phyloP scores from a whole-genome alignment of 2,329 filamentous ascomycete species.

The Phoma herbarum region DNA sequence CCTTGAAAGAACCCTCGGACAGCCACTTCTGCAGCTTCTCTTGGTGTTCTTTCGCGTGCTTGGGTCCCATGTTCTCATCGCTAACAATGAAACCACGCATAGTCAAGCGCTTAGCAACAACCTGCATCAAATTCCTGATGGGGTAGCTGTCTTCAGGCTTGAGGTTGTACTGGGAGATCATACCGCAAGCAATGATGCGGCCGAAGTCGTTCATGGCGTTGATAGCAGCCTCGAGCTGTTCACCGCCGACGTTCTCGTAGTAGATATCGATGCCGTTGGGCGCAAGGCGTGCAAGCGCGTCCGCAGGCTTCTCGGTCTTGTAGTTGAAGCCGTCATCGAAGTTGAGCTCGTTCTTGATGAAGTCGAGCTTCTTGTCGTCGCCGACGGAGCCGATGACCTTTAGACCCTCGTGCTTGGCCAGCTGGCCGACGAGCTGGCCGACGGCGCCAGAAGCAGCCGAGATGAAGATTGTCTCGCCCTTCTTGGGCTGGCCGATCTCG shows the following conservation, averaged over 20 bases:
- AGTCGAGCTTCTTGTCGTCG: conserved; percentile 80
- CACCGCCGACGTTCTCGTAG: conserved; percentile 82
- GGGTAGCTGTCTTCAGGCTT: conserved; percentile 66
- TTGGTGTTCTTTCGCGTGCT: conserved; percentile 75
- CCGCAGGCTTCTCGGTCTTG: conserved; percentile 77
- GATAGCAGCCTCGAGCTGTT: conserved; percentile 75
- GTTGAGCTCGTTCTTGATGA: conserved; percentile 72
- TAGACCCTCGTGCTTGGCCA: conserved; percentile 82
- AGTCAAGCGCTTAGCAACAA: conserved; percentile 74
- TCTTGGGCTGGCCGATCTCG: conserved; percentile 77
- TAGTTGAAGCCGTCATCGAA: conserved; percentile 87
- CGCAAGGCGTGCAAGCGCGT: conserved; percentile 74
- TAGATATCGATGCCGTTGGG: conserved; percentile 84
- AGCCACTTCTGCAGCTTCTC: conserved; percentile 80
- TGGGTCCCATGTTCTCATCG: conserved; percentile 71
- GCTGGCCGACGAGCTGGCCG: conserved; percentile 82
- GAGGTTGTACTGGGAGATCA: conserved; percentile 82
- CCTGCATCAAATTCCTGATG: conserved; percentile 69
- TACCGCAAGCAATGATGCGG: conserved; percentile 67
- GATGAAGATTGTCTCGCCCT: conserved; percentile 83
- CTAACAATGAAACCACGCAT: conserved; percentile 80
- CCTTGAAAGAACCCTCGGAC: conserved; percentile 76
- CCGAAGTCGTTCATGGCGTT: conserved; percentile 70
- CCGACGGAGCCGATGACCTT: conserved; percentile 83
- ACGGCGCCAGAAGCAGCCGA: conserved; percentile 83